These are phyloP conservation scores for Entomortierella beljakovae DNA, from an alignment of 192 early-diverging fungal genomes.

Conservation along the genomic window DNA sequence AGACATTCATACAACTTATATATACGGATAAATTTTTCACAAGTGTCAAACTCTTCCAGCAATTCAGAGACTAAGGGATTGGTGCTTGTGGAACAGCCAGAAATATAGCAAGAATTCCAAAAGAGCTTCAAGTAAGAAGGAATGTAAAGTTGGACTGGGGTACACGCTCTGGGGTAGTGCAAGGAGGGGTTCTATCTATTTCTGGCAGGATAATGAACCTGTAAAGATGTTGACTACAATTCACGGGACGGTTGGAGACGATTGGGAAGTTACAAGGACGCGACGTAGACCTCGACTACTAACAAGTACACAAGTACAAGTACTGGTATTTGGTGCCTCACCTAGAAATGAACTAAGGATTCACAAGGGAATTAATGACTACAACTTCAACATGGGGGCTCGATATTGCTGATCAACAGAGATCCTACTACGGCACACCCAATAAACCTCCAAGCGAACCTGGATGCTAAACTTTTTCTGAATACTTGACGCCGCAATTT, in stretches of 20 bases:
- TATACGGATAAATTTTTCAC: conserved; percentile 44
- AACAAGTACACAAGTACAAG: conserved; percentile 35
- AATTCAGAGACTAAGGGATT: conserved; percentile 16
- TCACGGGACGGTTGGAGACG: conserved; percentile 13
- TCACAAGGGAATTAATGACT: conserved; percentile 28
- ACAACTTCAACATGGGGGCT: conserved; percentile 39
- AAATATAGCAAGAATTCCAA: conserved; percentile 17
- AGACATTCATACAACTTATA: conserved; percentile 7
- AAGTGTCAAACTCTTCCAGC: conserved; percentile 25
- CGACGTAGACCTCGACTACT: conserved; percentile 8
- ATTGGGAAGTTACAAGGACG: conserved; percentile 16
- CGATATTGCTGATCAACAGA: conserved; percentile 38
- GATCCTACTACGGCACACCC: conserved; percentile 26
- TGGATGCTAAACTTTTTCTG: conserved; percentile 48
- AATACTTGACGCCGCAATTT: conserved; percentile 21
- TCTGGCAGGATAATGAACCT: conserved; percentile 28
- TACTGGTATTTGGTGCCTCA: conserved; percentile 23
- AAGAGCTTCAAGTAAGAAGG: conserved; percentile 35
- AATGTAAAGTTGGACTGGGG: conserved; percentile 13
- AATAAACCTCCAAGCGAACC: conserved; percentile 23
- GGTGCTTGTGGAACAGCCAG: conserved; percentile 36
- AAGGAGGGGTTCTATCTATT: background rate
- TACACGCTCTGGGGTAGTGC: conserved; percentile 17
- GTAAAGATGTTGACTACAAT: conserved; percentile 34
- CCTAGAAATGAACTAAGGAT: conserved; percentile 19